These are phyloP conservation scores for Quercus engelmannii DNA, from an alignment of 306 rosid genomes.

Conservation along the genomic window DNA sequence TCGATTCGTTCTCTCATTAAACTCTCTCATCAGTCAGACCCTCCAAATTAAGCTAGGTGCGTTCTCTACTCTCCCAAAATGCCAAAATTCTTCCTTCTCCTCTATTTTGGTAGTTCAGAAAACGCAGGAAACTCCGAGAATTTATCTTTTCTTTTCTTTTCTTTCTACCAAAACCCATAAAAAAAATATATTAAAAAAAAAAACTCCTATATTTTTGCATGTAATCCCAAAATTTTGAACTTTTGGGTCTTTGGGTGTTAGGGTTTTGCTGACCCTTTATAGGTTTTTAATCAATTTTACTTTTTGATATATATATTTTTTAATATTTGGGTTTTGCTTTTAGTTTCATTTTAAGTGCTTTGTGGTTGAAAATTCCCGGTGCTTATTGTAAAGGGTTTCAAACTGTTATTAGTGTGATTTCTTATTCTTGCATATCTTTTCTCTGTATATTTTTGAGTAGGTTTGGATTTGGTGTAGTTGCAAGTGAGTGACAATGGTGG, in stretches of 20 bases:
- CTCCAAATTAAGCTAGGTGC: too few relatives aligned
- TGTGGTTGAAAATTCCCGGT: background rate
- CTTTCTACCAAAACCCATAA: background rate
- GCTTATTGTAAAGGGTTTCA: background rate
- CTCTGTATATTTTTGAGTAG: background rate
- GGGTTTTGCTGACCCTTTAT: background rate
- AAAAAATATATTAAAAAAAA: background rate
- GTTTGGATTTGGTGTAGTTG: background rate
- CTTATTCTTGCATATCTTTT: too few relatives aligned
- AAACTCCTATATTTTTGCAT: background rate
- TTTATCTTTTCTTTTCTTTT: background rate
- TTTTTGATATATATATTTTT: background rate
- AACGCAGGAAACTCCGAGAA: too few relatives aligned
- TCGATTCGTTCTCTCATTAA: too few relatives aligned
- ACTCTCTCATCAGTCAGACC: too few relatives aligned
- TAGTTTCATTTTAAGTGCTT: background rate
- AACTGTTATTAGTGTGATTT: background rate
- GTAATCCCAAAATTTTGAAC: background rate
- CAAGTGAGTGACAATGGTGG: conserved; percentile 47
- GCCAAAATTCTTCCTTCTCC: too few relatives aligned
- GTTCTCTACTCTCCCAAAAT: too few relatives aligned
- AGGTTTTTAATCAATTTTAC: background rate
- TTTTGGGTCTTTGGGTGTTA: background rate
- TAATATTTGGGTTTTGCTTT: background rate
- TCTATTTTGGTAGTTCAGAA: too few relatives aligned